phyloP scores from a whole-genome alignment of 352 stramenopile species.

The Phytophthora multivora region DNA sequence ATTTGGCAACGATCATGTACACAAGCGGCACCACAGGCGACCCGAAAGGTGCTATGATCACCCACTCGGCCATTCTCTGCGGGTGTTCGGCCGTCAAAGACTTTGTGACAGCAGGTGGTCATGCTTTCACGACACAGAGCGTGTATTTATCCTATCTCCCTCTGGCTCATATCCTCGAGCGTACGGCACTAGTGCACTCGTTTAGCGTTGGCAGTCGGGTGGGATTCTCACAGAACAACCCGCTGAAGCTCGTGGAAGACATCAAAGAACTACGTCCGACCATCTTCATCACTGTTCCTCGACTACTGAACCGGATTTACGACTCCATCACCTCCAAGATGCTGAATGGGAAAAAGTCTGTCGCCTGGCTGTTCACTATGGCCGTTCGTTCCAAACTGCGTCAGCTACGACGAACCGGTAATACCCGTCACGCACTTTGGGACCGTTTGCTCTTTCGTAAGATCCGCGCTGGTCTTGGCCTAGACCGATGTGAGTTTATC shows the following conservation, averaged over 20 bases:
- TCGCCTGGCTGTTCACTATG: constrained; percentile 90
- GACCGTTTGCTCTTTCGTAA: constrained; percentile 96
- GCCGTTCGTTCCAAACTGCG: constrained; percentile 55
- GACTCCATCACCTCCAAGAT: constrained; percentile 91
- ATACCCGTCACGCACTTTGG: constrained; percentile 79
- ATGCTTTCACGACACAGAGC: constrained; percentile 54
- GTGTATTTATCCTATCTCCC: constrained; percentile 96
- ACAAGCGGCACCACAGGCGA: constrained; percentile 96
- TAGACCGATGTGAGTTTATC: constrained; percentile 87
- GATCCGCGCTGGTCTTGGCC: constrained; percentile 90
- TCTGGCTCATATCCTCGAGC: constrained; percentile 96
- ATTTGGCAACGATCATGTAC: constrained; percentile 95
- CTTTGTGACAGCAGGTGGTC: constrained; percentile 31
- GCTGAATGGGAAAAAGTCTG: constrained; percentile 49
- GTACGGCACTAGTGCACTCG: constrained; percentile 57
- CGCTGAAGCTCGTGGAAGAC: constrained; percentile 92
- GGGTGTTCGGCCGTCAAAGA: constrained; percentile 37
- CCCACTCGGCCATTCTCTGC: constrained; percentile 73
- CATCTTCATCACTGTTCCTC: constrained; percentile 92
- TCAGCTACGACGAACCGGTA: constrained; percentile 69
- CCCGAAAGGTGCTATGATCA: constrained; percentile 96
- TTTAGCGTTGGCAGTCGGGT: constrained; percentile 83
- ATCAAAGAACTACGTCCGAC: constrained; percentile 91
- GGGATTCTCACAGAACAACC: constrained; percentile 93
- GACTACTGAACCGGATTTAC: constrained; percentile 97